These are phyloP conservation scores for Acacia acuminata DNA, from an alignment of 306 rosid species.

Conservation along the genomic window DNA sequence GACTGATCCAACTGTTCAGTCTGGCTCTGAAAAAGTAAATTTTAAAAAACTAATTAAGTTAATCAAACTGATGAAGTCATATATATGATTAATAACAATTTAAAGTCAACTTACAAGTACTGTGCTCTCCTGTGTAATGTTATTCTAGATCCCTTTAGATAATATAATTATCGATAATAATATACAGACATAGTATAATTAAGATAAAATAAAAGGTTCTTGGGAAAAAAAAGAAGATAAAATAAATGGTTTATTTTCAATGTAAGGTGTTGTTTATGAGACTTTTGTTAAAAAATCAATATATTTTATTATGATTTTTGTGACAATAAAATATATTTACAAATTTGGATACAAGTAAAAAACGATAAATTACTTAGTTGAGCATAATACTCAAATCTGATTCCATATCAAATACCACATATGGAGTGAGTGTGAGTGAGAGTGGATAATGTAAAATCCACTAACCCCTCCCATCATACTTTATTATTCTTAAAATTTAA, in stretches of 20 bases:
- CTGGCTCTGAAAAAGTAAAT: neutral
- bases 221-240: neutral
- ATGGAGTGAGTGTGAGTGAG: neutral
- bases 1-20: no score
- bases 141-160: neutral
- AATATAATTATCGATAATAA: neutral
- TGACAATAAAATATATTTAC: neutral
- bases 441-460: neutral
- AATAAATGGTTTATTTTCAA: neutral
- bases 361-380: neutral
- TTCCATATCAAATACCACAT: neutral
- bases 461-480: neutral
- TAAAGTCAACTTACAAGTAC: neutral
- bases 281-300: neutral
- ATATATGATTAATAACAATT: no score
- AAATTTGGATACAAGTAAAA: neutral
- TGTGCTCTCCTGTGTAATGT: neutral
- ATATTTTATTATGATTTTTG: neutral
- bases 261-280: neutral
- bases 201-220: no score
- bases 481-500: neutral
- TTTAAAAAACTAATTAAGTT: neutral
- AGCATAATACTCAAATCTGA: neutral
- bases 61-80: neutral
- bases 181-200: neutral